These are phyloP conservation scores for Fusarium brachygibbosum DNA, from an alignment of 2,329 filamentous ascomycete genomes.

Conservation along the genomic window DNA sequence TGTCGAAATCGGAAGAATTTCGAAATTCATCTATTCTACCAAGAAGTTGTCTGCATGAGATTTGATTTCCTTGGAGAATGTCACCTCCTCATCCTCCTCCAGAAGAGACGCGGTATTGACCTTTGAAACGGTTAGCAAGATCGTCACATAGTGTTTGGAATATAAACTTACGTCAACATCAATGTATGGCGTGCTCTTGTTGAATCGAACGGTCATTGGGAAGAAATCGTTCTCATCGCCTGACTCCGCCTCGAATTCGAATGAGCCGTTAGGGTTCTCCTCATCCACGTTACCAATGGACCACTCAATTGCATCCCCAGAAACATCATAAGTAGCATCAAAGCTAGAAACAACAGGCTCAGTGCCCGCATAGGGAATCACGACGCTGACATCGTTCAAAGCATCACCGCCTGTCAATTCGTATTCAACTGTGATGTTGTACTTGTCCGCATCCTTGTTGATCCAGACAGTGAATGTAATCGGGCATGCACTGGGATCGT, in stretches of 20 bases:
- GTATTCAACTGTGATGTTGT: constrained; percentile 94
- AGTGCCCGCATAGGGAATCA: constrained; percentile 86
- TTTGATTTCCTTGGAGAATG: constrained; percentile 86
- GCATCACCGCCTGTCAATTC: constrained; percentile 86
- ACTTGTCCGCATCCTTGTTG: constrained; percentile 86
- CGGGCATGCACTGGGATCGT: constrained; percentile 84
- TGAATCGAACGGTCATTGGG: constrained; percentile 94
- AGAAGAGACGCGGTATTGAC: constrained; percentile 78
- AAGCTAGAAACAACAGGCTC: constrained; percentile 94
- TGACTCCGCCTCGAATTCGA: constrained; percentile 94
- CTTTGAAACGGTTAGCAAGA: constrained; percentile 51
- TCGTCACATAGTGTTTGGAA: too few species aligned
- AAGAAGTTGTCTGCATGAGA: constrained; percentile 81
- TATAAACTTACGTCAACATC: constrained; percentile 86
- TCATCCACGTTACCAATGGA: constrained; percentile 88
- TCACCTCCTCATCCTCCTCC: constrained; percentile 82
- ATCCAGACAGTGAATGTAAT: constrained; percentile 99
- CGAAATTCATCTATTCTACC: constrained; percentile 71
- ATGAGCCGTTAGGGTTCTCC: constrained; percentile 84
- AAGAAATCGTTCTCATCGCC: constrained; percentile 95
- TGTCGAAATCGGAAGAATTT: constrained; percentile 40
- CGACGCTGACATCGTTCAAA: constrained; percentile 86
- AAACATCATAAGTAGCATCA: constrained; percentile 93
- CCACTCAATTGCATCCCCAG: constrained; percentile 94
- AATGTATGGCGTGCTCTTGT: constrained; percentile 86